Evolutionary conservation across 2,329 filamentous ascomycete species (phyloP), one percentile per base, ranked within the genome.

Genomic region (Huntiella decipiens): DNA sequence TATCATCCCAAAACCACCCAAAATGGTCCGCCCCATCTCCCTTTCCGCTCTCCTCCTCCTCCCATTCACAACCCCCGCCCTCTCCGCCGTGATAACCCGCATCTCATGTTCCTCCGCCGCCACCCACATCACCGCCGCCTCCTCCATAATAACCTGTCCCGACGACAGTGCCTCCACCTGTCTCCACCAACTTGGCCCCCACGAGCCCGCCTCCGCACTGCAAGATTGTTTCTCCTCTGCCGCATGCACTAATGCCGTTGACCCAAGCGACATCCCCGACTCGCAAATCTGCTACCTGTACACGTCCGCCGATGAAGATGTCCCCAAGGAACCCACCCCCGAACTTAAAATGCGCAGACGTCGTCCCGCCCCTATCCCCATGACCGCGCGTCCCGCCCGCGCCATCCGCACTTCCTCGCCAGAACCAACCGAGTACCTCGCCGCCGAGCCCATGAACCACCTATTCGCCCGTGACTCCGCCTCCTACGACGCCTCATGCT

Each of bases 111-210:
- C 56, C 51, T 16, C 52, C 46, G 44, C 53, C 53, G 43, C 45
- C 10, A 28, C 44, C 7, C 44, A 43, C 12, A 45, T 51, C 38
- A 58, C 62, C 53, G 70, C 68, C 54, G 54, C 72, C 45, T 55
- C 56, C 43, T 50, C 55, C 44, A 57, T 63, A 51, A 58, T 61
- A 51, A 46, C 51, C 17, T 57, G 63, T 43, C 59, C 72, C 42
- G 63, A 65, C 40, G 51, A 48, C 12, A 55, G 57, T 35, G 59
- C 66, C 11, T 58, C 59, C 45, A 72, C 69, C 55, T 67, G 66
- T 56, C 58, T 73, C 43, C 50, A 53, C 7, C 51, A 54, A 32
- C 57, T 61, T 28, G 50, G 59, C 11, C 43, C 53, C 45, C 51
- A 56, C 51, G 52, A 60, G 48, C 53, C 55, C 40, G 43, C 55